phyloP scores from a whole-genome alignment of 257 asterid genomes.

The Scutellaria baicalensis region DNA sequence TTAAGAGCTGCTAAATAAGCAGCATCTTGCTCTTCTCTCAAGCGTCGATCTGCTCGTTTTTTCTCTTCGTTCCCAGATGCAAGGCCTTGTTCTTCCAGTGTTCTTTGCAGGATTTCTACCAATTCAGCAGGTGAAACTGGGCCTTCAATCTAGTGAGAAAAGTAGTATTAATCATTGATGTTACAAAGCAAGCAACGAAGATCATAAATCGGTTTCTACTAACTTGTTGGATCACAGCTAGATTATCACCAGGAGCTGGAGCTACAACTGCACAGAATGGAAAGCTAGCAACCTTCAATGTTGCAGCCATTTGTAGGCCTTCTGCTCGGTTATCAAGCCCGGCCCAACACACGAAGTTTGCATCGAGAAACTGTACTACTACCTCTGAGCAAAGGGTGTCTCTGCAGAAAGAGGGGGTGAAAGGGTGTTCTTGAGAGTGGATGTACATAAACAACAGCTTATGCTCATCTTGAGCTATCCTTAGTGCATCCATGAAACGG shows the following conservation, averaged over 20 bases:
- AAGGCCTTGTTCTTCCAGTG: constrained; percentile 72
- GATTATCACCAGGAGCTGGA: constrained; percentile 55
- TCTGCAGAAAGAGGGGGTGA: constrained; percentile 57
- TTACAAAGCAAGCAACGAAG: not conserved
- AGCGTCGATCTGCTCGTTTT: constrained; percentile 31
- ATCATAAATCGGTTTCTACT: not conserved
- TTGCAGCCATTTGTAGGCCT: constrained; percentile 48
- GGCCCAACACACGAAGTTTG: constrained; percentile 79
- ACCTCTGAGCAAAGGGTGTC: constrained; percentile 68
- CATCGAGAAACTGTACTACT: constrained; percentile 77
- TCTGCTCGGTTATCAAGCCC: constrained; percentile 57
- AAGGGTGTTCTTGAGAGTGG: constrained; percentile 71
- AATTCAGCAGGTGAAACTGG: constrained; percentile 71
- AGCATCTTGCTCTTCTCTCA: constrained; percentile 82
- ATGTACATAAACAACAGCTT: constrained; percentile 71
- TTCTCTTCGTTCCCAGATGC: constrained; percentile 57
- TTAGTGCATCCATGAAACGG: constrained; percentile 49
- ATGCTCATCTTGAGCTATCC: constrained; percentile 53
- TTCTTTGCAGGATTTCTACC: constrained; percentile 62
- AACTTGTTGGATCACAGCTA: constrained; percentile 74
- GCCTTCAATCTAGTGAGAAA: constrained; percentile 53
- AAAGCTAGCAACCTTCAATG: constrained; percentile 40
- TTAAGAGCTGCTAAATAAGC: constrained; percentile 70
- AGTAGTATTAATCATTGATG: not conserved
- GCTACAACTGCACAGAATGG: constrained; percentile 84